Conservation (phyloP, 306 rosid genomes). For the Arachis hypogaea region DNA sequence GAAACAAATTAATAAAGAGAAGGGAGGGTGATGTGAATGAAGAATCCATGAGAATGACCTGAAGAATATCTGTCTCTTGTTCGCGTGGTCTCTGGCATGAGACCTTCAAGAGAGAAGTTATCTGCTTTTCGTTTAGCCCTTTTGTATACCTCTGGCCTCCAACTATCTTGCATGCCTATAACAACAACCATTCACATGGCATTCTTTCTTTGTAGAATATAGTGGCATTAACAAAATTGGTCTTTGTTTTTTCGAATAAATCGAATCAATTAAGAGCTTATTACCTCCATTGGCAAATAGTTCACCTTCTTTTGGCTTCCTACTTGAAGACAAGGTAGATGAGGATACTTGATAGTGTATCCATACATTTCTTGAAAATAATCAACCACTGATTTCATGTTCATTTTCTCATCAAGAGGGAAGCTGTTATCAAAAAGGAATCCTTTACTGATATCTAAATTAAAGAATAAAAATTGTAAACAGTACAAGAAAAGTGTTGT, state of each 20-base stretch:
- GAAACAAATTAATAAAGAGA: not conserved
- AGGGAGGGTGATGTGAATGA: conserved; percentile 6
- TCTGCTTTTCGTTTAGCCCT: conserved; percentile 54
- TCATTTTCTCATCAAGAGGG: conserved; percentile 56
- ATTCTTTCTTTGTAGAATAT: not conserved
- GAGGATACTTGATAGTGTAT: conserved; percentile 49
- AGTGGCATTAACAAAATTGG: not conserved
- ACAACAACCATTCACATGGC: conserved; percentile 19
- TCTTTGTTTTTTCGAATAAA: not conserved
- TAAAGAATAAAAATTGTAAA: not conserved
- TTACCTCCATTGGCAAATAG: conserved; percentile 59
- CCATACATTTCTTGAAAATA: conserved; percentile 57
- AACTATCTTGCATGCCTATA: conserved; percentile 55
- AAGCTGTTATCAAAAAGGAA: conserved; percentile 38
- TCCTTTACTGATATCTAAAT: not conserved
- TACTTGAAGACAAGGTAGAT: conserved; percentile 58
- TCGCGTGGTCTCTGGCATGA: conserved; percentile 60
- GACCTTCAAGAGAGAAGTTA: conserved; percentile 54
- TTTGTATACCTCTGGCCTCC: conserved; percentile 58
- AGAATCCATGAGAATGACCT: conserved; percentile 43
- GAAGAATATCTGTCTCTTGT: conserved; percentile 49
- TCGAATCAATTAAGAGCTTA: conserved; percentile 24
- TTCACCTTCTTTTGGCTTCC: conserved; percentile 54
- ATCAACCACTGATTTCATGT: conserved; percentile 60
- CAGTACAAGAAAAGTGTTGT: conserved; percentile 11